Evolutionary conservation across 2,329 filamentous ascomycete species (phyloP).

Genomic region (Colletotrichum sp.): DNA sequence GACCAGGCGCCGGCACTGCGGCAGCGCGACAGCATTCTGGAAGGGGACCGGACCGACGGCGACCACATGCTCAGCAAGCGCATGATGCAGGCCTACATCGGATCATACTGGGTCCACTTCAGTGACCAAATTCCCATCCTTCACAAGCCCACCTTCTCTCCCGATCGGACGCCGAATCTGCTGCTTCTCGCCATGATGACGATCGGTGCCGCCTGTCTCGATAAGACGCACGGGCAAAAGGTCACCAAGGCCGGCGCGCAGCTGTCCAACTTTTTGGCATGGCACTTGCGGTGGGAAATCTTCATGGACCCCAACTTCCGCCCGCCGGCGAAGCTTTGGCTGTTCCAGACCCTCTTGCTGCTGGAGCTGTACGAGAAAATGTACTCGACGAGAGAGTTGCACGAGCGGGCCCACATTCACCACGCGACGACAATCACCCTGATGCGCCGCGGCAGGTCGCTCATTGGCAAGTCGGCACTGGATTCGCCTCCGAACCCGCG

Average conservation of each 20-base stretch:
- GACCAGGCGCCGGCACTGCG: constrained; percentile 76
- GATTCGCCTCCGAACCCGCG: constrained; percentile 82
- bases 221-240: constrained; percentile 78
- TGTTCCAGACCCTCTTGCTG: constrained; percentile 89
- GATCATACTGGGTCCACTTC: constrained; percentile 94
- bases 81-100: constrained; percentile 96
- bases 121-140: constrained; percentile 94
- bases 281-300: constrained; percentile 94
- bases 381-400: constrained; percentile 89
- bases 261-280: constrained; percentile 87
- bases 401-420: constrained; percentile 95
- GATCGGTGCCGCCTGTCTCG: constrained; percentile 88
- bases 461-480: constrained; percentile 83
- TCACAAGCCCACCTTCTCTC: constrained; percentile 91
- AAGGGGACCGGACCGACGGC: constrained; percentile 74
- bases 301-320: constrained; percentile 91
- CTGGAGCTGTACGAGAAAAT: constrained; percentile 97
- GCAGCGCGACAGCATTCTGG: constrained; percentile 77
- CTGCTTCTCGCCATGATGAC: constrained; percentile 89
- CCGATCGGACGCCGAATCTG: constrained; percentile 84
- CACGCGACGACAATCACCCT: constrained; percentile 94
- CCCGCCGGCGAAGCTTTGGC: constrained; percentile 92
- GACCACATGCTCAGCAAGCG: constrained; percentile 77
- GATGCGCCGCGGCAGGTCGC: constrained; percentile 90
- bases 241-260: constrained; percentile 79